Percentiles rank a stretch among this genome's conserved stretches.
Evolutionary conservation across 2,329 filamentous ascomycete genomes (phyloP).

Genomic region (Ciborinia camelliae): DNA sequence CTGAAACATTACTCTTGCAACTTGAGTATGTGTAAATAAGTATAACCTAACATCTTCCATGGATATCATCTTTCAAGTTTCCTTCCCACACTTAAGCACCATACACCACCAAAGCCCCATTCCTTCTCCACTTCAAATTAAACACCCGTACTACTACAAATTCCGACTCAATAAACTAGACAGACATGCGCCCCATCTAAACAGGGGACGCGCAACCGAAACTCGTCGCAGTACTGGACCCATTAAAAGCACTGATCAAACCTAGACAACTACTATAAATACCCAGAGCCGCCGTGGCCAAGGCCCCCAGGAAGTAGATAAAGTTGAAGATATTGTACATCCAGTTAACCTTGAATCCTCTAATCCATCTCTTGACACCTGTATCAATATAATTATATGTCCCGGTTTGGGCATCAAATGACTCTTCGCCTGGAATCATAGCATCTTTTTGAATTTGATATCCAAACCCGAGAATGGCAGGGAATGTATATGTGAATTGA

Average conservation of each 20-base stretch:
- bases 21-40: not conserved
- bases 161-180: not conserved
- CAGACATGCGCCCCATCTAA: not conserved
- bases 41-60: not conserved
- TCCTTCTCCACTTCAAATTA: not conserved
- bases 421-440: constrained; percentile 33
- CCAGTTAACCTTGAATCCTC: constrained; percentile 27
- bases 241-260: constrained; percentile 13
- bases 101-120: not conserved
- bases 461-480: constrained; percentile 39
- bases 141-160: not conserved
- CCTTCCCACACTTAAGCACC: not conserved
- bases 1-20: not conserved
- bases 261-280: constrained; percentile 26
- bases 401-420: constrained; percentile 32
- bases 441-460: constrained; percentile 34
- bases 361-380: constrained; percentile 22
- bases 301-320: constrained; percentile 28
- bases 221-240: constrained; percentile 5
- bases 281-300: constrained; percentile 28
- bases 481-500: constrained; percentile 48
- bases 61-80: not conserved
- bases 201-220: constrained; percentile 11
- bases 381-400: constrained; percentile 19
- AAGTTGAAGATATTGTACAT: constrained; percentile 26